A percentile compares a stretch with the other conserved stretches of the same genome.
Conservation (phyloP, 1,284 basidiomycete genomes). For the Moesziomyces antarcticus region DNA sequence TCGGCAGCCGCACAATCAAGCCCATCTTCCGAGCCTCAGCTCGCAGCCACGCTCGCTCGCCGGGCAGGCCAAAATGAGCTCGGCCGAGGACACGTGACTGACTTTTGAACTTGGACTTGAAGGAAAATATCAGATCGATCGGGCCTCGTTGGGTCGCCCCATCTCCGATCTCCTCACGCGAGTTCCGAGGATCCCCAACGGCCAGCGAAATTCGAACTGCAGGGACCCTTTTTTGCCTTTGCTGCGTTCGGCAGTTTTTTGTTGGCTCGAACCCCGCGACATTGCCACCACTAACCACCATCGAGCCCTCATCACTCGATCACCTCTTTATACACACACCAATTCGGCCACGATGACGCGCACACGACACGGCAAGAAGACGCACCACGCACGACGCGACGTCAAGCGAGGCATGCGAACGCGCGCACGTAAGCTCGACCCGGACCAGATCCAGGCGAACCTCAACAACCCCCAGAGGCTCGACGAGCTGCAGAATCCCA, state of each 20-base stretch:
- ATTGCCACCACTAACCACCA: background rate
- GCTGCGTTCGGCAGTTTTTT: background rate
- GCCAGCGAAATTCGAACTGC: no score
- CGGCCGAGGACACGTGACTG: conserved; percentile 11
- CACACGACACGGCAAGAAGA: conserved; percentile 63
- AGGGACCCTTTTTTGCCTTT: no score
- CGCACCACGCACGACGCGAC: conserved; percentile 65
- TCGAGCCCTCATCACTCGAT: no score
- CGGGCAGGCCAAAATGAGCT: background rate
- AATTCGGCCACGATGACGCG: conserved; percentile 52
- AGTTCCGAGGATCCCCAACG: no score
- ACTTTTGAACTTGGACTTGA: no score
- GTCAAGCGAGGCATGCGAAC: conserved; percentile 65
- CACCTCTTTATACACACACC: background rate
- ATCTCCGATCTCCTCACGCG: no score
- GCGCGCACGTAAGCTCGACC: conserved; percentile 64
- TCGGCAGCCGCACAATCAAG: no score
- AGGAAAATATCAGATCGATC: no score
- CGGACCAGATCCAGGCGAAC: conserved; percentile 64
- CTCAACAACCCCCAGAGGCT: conserved; percentile 56
- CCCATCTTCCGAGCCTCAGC: conserved; percentile 2
- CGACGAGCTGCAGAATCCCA: conserved; percentile 56
- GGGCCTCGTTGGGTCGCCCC: no score
- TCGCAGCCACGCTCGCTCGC: background rate
- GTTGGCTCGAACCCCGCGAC: background rate